Evolutionary conservation across 2,329 filamentous ascomycete species (phyloP), one percentile per base, ranked within the genome.

Genomic region (Fusarium sp.): DNA sequence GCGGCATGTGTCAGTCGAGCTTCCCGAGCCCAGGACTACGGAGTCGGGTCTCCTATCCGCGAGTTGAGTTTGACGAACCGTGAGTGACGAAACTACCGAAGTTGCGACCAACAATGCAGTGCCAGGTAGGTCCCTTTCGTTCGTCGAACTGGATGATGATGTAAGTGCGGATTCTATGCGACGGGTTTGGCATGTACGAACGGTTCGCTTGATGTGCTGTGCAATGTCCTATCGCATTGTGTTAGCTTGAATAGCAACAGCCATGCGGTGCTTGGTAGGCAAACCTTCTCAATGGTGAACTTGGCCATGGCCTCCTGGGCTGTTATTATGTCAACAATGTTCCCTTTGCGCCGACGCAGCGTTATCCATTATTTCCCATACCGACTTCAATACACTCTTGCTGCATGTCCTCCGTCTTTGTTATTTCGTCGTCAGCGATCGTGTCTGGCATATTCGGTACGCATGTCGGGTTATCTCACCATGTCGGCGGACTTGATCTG

Each of bases 31-130:
- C 31, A 20, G 16, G 46, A 37, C 53, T 65, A 65, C 34, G 44
- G 42, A 50, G 34, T 28, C 40, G 56, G 28, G 38, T 31, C n/a
- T 55, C 44, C 23, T 11, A 12, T 57, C 26, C 40, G 45, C 18
- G 28, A n/a, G 40, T 45, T 49, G 28, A 26, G 45, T 67, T 55
- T 31, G 47, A 74, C 88, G 65, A 87, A 97, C 94, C 94, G 78
- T 99, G 96, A 40, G 96, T 99, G 52, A 99, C 96, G 75, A 98
- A 99, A 83, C 95, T 98, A 74, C 96, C 96, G 83, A 99, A 99
- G 86, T 99, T 98, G 74, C 96, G 89, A 69, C 96, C 96, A 34
- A 99, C 96, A 73, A 99, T 97, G 83, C 96, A 99, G 83, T 99
- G 96, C 96, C 95, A 99, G 79, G 96, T 99, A 68, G 95, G 94